These are phyloP conservation scores for Pulveroboletus frians DNA, from an alignment of 768 basidiomycete species.

Conservation along the genomic window DNA sequence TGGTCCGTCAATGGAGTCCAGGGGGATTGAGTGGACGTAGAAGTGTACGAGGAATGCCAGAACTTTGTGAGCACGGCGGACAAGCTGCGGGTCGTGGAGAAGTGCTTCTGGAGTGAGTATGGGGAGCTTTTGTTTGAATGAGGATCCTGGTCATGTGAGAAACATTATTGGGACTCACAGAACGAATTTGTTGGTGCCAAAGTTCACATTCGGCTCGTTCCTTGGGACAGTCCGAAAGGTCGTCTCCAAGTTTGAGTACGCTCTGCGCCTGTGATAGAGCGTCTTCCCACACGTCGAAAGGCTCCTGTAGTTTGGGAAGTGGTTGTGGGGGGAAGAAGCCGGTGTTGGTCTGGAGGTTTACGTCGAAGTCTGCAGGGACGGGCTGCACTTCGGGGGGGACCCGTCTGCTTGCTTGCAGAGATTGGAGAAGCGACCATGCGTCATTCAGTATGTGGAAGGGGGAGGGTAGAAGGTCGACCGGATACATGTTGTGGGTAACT, in stretches of 20 bases:
- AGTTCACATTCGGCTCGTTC: slow-evolving; percentile 52
- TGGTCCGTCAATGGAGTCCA: slow-evolving; percentile 32
- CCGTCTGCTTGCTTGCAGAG: slow-evolving; percentile 34
- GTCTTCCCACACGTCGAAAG: slow-evolving; percentile 67
- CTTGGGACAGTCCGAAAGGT: slow-evolving; percentile 42
- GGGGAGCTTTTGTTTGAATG: slow-evolving; percentile 53
- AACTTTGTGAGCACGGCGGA: slow-evolving; percentile 85
- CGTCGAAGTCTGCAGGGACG: slow-evolving; percentile 47
- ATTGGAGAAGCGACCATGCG: slow-evolving; percentile 42
- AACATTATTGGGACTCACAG: slow-evolving; percentile 42
- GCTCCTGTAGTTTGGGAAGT: slow-evolving; percentile 48
- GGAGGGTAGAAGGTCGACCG: slow-evolving; percentile 44
- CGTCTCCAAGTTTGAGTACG: slow-evolving; percentile 53
- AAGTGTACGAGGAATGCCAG: slow-evolving; percentile 87
- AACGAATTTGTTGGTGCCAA: slow-evolving; percentile 63
- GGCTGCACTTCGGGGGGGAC: slow-evolving; percentile 29
- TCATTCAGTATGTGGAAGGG: slow-evolving; percentile 48
- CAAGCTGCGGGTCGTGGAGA: slow-evolving; percentile 47
- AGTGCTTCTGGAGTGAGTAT: slow-evolving; percentile 55
- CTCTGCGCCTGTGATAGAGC: slow-evolving; percentile 52
- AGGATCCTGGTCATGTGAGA: slow-evolving; percentile 7
- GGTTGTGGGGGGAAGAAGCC: slow-evolving; percentile 81
- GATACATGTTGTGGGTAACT: slow-evolving; percentile 20
- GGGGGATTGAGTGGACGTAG: slow-evolving; percentile 78
- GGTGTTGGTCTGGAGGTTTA: slow-evolving; percentile 43